These are phyloP conservation scores for Sequoia sempervirens DNA, from an alignment of 75 land plant species.

Conservation along the genomic window DNA sequence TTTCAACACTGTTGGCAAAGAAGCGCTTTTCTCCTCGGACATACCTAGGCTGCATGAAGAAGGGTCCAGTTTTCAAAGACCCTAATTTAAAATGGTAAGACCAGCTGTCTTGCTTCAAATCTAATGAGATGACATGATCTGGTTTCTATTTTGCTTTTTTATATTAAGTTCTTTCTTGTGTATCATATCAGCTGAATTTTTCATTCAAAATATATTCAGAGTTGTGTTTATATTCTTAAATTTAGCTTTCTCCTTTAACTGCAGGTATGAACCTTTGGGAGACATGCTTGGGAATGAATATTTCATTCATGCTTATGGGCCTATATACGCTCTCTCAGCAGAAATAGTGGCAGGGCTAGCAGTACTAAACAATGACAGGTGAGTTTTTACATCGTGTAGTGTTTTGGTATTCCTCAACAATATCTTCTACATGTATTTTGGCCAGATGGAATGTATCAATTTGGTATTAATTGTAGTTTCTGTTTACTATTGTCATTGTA, in stretches of 20 bases:
- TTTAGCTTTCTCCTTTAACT: not conserved
- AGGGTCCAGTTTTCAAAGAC: slow-evolving; percentile 85
- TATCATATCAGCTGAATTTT: slow-evolving; percentile 1
- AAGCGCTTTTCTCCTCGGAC: slow-evolving; percentile 66
- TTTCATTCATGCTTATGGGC: slow-evolving; percentile 92
- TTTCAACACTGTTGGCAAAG: slow-evolving; percentile 75
- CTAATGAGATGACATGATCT: not conserved
- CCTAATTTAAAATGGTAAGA: slow-evolving; percentile 80
- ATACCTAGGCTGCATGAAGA: slow-evolving; percentile 95
- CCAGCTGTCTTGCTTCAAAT: not conserved
- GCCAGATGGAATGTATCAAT: not conserved
- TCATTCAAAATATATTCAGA: not conserved
- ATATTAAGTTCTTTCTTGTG: not conserved
- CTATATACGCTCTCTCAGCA: slow-evolving; percentile 89
- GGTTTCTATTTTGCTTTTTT: not conserved
- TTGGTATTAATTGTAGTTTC: not conserved
- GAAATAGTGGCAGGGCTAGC: slow-evolving; percentile 81
- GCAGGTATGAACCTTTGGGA: slow-evolving; percentile 83
- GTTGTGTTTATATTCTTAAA: not conserved
- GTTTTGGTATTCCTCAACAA: not conserved
- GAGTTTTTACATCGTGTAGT: slow-evolving; percentile 15
- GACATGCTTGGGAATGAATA: slow-evolving; percentile 82
- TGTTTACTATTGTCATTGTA: not conserved
- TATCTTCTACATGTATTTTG: not conserved
- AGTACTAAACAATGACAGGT: slow-evolving; percentile 67